Evolutionary conservation across 2,329 filamentous ascomycete genomes (phyloP), one percentile per base, ranked within the genome.

Genomic region (Parascedosporium putredinis): DNA sequence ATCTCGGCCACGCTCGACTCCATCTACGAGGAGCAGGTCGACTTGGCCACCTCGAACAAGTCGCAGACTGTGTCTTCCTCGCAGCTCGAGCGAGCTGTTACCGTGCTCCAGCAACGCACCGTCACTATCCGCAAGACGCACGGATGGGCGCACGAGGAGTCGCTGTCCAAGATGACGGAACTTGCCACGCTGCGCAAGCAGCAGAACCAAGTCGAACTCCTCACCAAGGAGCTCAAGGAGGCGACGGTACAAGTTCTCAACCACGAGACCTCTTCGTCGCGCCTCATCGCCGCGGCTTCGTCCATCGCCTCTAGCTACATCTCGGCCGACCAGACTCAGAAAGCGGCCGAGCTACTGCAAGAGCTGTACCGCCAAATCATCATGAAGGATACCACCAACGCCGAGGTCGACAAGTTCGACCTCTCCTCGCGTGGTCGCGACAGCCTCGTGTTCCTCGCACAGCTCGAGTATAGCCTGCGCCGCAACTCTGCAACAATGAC

Each of bases 401-500:
- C 53, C 24, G 60, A 57, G 50, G 50, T 52, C 7, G 49, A 49
- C 25, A 51, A 57, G 18, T 66, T 68, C 33, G 61, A 68, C 43
- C 52, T 68, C 5, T 58, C 64, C 1, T 56, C 58, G 1, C 60
- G 60, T 47, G 59, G 59, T 8, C 65, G 62, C n/a, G 58, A 63
- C 44, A 62, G 59, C 45, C 58, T 67, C 12, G 64, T 67, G 9
- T 73, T 72, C 61, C 56, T 73, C 18, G 70, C 70, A 16, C 67
- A 71, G 50, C 58, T 73, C 2, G 67, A 73, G 55, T 65, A 70
- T 54, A 64, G 58, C 45, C 58, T 67, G 14, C 59, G 57, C 27
- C 55, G 61, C 33, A 58, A 54, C 36, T 59, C 58, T 2, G 54
- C 58, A 44, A 64, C 64, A 4, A 55, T 72, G 10, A 67, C 64